Base-by-base conservation (phyloP, 495 filamentous ascomycete species). In the Platismatia glauca region DNA sequence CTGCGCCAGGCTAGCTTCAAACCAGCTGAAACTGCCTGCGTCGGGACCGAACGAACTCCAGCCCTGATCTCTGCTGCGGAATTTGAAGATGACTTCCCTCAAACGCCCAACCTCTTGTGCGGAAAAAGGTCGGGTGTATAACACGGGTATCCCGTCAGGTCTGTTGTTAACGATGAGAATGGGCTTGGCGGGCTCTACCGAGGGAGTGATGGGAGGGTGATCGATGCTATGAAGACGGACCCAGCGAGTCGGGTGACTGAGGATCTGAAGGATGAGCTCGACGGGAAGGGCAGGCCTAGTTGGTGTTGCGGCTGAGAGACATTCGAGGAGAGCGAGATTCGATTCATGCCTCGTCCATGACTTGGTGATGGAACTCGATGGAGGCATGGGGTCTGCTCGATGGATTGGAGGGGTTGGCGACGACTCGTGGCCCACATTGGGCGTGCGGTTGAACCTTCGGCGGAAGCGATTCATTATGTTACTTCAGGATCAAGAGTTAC, bases 1-100 rank as follows among this genome's bases (percentile, higher is more conserved):
- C 12, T 18, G n/a, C 9, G 53, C 48, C 8, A 53, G 50, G 18
- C 53, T 35, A 6, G 76, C 80, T 52, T 89, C 87, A 66, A 90
- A 90, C 87, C 87, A 91, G 0, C 86, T 89, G 70, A 73, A 88
- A 0, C 85, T 86, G 18, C 67, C 72, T 7, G 72, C 61, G 66
- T 48, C 9, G 1, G 59, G 29, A 1, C 71, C 66, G 7, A n/a
- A n/a, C n/a, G 76, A 72, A 48, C 78, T 78, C 75, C 76, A 86
- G 4, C 88, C 89, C 68, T 92, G 89, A 65, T 91, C 89, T 55
- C 79, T 78, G 55, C 82, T 84, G 4, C 71, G 70, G 56, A 88
- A 81, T 2, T 75, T 82, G 63, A 91, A 91, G 6, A 87, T 75
- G n/a, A 93, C 71, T 64, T 80, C 80, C 50, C 82, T 76, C 39